Evolutionary conservation across 1,284 basidiomycete species (phyloP), one percentile per base, ranked within the genome.

Genomic region (Rhodotorula sp.): DNA sequence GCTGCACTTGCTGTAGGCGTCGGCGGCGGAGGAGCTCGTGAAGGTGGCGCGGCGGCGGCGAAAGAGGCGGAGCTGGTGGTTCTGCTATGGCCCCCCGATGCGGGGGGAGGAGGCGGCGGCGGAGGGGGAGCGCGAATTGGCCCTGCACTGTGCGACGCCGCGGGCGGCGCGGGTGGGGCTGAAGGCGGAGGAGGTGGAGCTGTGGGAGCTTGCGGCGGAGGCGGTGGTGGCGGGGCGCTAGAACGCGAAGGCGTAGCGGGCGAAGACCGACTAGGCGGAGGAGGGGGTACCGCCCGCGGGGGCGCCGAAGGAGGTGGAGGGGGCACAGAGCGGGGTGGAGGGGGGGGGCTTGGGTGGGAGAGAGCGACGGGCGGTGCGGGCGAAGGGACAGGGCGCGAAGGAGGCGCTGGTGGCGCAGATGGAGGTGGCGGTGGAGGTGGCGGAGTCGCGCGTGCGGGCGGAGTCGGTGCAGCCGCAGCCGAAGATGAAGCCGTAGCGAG

Each of bases 171-270:
- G n/a, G n/a, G n/a, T 34, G 34, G 34, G 34, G 34, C 34, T 44
- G 51, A n/a, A 20, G 57, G 55, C 9, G 68, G 68, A 15, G 58
- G 46, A 40, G 62, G 50, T 5, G 66, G 40, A 30, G 62, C 44
- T 34, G 47, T 26, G 62, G 30, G 40, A 6, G 40, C 40, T 18
- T 44, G 40, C 11, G 62, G 40, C 22, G 46, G 47, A 4, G 57
- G 34, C 0, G 30, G 28, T 26, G 52, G 28, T 2, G 22, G 20
- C 8, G 44, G 11, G 9, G 40, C 22, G 18, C 55, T 47, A 18
- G 64, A 46, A 15, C 37, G 59, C 11, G 52, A 44, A 9, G 57
- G 55, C 2, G 59, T 18, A 11, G 46, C 10, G 22, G 55, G 28
- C 7, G 58, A 15, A 9, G 59, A 40, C 20, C 55, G 51, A 16